Base-by-base conservation (phyloP, 805 yeast species). In the Spathaspora hagerdaliae region DNA sequence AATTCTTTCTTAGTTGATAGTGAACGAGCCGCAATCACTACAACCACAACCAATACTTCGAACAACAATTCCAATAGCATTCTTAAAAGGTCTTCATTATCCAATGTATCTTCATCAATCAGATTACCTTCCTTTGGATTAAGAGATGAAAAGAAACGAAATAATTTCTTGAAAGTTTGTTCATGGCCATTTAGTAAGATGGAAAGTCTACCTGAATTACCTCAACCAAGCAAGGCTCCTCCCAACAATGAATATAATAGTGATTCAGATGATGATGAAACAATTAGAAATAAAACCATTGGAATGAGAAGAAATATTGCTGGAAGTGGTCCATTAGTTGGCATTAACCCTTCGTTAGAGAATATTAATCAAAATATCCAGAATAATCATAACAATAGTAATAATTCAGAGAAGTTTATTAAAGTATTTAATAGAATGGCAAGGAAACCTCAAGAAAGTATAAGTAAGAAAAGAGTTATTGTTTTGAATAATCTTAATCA, bases 1-100 rank as follows among this genome's bases (percentile, higher is more conserved):
- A 27, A 36, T 46, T 55, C 38, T 36, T 41, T 43, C 26, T 44
- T 57, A 43, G 54, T 59, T 10, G 51, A 31, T 9, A 42, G 39
- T 27, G 35, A 46, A 29, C 32, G 44, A 19, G 24, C 43, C 13
- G 19, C 37, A 13, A 27, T 46, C 31, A 38, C 45, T 7, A 26
- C 43, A 13, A 27, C 42, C 19, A 26, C 46, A 7, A 46, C 49
- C 10, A 39, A n/a, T 29, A 35, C 35, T 41, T 45, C 43, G 34
- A 48, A 42, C 36, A 37, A 29, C 12, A 29, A 29, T 11, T 9
- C 32, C 32, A 29, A 29, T 11, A 29, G 9, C 5, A 11, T 36
- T 9, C 36, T 13, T 7, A 36, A 36, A 19, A 19, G 38, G 10
- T 36, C 38, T 15, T 36, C 38, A 6, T 19, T 36, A 15, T 36